Conservation (phyloP, 1,284 basidiomycete genomes). For the Gymnopus androsaceus region DNA sequence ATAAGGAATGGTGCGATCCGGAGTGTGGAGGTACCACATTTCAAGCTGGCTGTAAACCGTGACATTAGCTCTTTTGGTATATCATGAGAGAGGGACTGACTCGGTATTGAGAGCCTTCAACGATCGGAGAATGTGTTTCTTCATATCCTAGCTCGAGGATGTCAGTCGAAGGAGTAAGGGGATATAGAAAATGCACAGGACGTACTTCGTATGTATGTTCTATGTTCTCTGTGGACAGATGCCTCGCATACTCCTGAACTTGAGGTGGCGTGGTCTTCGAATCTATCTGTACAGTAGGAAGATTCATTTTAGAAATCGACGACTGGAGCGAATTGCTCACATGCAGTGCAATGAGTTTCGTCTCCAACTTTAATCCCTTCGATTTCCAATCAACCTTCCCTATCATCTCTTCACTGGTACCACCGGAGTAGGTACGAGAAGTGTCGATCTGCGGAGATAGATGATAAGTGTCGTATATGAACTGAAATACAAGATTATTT, state of each 20-base stretch:
- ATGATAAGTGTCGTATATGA: too few relatives aligned
- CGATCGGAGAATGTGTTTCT: slow-evolving; percentile 46
- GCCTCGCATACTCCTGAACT: background rate
- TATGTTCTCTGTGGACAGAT: background rate
- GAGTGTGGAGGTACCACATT: slow-evolving; percentile 50
- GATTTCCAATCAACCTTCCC: slow-evolving; percentile 37
- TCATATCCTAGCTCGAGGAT: slow-evolving; percentile 15
- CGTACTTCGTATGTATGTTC: slow-evolving; percentile 7
- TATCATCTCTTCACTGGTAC: slow-evolving; percentile 51
- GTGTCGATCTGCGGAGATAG: slow-evolving; percentile 50
- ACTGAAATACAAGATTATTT: too few relatives aligned
- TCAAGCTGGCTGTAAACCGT: background rate
- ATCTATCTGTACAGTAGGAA: background rate
- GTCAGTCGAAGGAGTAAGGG: background rate
- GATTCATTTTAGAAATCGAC: background rate
- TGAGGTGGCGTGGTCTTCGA: background rate
- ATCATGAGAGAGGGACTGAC: slow-evolving; percentile 29
- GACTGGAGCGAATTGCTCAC: slow-evolving; percentile 5
- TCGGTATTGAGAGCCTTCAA: slow-evolving; percentile 49
- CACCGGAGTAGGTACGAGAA: slow-evolving; percentile 50
- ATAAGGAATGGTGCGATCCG: slow-evolving; percentile 50
- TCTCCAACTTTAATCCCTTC: slow-evolving; percentile 44
- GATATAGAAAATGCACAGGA: slow-evolving; percentile 27
- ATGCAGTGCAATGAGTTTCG: slow-evolving; percentile 41
- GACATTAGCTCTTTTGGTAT: background rate